Evolutionary conservation across 768 basidiomycete species (phyloP).

Genomic region (Auriscalpium vulgare): DNA sequence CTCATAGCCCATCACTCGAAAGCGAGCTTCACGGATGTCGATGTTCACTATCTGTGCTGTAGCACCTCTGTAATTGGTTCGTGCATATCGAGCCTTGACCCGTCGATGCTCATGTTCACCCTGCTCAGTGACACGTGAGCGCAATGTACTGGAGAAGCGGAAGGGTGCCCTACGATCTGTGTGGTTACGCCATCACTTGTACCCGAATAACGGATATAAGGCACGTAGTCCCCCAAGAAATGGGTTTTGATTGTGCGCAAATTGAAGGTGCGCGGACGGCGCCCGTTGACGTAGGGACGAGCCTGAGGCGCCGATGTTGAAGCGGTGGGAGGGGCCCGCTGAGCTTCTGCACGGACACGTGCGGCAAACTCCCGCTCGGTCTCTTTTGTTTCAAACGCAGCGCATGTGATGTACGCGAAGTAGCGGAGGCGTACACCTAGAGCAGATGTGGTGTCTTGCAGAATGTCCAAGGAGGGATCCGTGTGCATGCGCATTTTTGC

Average conservation of each 20-base stretch:
- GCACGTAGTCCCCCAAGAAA: constrained; percentile 26
- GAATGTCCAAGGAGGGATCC: constrained; percentile 14
- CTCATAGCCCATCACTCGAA: constrained; percentile 1
- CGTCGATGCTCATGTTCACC: constrained; percentile 27
- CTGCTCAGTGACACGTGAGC: constrained; percentile 11
- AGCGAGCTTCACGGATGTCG: constrained; percentile 12
- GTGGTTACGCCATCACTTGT: constrained; percentile 30
- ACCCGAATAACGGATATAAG: constrained; percentile 21
- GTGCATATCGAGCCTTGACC: constrained; percentile 23
- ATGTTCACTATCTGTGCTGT: constrained; percentile 18
- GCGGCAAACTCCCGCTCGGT: constrained; percentile 16
- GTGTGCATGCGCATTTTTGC: constrained; percentile 29
- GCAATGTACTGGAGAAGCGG: neutral
- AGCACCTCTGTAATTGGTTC: constrained; percentile 18
- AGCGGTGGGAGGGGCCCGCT: neutral
- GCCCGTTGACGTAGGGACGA: neutral
- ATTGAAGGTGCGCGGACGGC: constrained; percentile 18
- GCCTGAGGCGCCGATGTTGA: neutral
- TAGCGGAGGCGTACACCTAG: constrained; percentile 16
- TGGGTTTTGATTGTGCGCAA: constrained; percentile 29
- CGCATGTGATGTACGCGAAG: constrained; percentile 23
- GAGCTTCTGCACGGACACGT: neutral
- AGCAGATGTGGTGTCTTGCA: constrained; percentile 13
- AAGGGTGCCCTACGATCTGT: constrained; percentile 19
- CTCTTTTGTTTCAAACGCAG: constrained; percentile 20